phyloP scores from a whole-genome alignment of 169 alveolate species.

The Toxoplasma gondii region DNA sequence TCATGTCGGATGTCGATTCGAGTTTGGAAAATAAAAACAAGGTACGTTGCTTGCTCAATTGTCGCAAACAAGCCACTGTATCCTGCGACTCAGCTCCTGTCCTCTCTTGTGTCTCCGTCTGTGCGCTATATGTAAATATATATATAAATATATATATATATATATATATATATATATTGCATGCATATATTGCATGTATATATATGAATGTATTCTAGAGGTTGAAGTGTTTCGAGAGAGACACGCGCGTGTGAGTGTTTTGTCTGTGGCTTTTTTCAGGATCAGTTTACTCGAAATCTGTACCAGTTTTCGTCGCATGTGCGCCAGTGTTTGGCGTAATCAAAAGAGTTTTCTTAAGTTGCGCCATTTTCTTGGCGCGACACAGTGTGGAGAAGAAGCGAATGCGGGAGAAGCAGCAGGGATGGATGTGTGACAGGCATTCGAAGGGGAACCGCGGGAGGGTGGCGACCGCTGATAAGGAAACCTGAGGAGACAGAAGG shows the following conservation, averaged over 20 bases:
- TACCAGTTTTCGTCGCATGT: background rate
- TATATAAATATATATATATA: background rate
- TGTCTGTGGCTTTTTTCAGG: background rate
- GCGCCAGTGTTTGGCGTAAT: background rate
- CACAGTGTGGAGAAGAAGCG: too few relatives aligned
- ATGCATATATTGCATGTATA: too few relatives aligned
- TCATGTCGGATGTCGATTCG: slow-evolving; percentile 69
- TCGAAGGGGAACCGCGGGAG: too few relatives aligned
- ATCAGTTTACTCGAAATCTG: slow-evolving; percentile 15
- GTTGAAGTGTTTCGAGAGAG: too few relatives aligned
- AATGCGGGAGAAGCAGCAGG: too few relatives aligned
- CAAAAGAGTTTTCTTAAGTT: background rate
- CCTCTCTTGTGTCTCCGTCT: background rate
- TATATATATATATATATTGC: background rate
- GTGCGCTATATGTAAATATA: background rate
- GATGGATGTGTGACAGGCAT: too few relatives aligned
- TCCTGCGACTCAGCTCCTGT: background rate
- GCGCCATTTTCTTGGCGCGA: too few relatives aligned
- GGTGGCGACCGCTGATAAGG: too few relatives aligned
- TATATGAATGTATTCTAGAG: too few relatives aligned
- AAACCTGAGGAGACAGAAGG: too few relatives aligned
- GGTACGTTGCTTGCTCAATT: slow-evolving; percentile 34
- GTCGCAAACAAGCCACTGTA: too few relatives aligned
- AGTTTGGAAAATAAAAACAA: slow-evolving; percentile 64
- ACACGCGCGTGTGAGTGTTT: background rate